Evolutionary conservation across 257 asterid species (phyloP), one percentile per base, ranked within the genome.

Genomic region (Nicotiana noctiflora): DNA sequence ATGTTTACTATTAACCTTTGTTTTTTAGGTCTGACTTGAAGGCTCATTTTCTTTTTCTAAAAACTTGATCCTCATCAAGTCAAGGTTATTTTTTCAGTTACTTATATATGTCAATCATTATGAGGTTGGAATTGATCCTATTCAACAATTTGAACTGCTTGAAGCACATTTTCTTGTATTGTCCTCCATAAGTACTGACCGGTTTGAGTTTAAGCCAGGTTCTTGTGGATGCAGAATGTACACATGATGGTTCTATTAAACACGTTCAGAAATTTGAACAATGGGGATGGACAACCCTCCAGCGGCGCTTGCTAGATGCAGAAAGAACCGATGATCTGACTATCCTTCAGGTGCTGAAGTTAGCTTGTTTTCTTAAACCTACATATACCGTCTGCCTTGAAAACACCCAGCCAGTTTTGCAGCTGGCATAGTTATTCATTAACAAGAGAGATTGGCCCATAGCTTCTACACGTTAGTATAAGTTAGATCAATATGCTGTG

Each of bases 151-250:
- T 31, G 51, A 77, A 14, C 2, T 19, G 1, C 19, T 31, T 18
- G 9, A n/a, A 21, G 66, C 49, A n/a, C 17, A 19, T 56, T 31
- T 18, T 21, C 72, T 66, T 66, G 61, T 82, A 66, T 65, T 67
- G 44, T 79, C 77, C 55, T 83, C 51, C 7, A 66, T 81, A 80
- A 63, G 14, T 67, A 21, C 79, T 57, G 55, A 83, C 86, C 79
- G 83, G 57, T 84, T 84, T 77, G 83, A 67, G 40, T 85, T 83
- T 83, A 80, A 81, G 67, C 82, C 89, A 94, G 98, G 97, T 93
- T 77, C 94, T 95, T 79, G 98, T 92, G 86, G 99, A 95, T 90
- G 99, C 98, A 85, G 99, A 95, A 86, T 95, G 99, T 85, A 95
- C 98, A 11, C 99, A 95, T 81, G 99, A 95, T 85, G 99, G 99